Conservation (phyloP, 345 rosid species). For the Boechera stricta region DNA sequence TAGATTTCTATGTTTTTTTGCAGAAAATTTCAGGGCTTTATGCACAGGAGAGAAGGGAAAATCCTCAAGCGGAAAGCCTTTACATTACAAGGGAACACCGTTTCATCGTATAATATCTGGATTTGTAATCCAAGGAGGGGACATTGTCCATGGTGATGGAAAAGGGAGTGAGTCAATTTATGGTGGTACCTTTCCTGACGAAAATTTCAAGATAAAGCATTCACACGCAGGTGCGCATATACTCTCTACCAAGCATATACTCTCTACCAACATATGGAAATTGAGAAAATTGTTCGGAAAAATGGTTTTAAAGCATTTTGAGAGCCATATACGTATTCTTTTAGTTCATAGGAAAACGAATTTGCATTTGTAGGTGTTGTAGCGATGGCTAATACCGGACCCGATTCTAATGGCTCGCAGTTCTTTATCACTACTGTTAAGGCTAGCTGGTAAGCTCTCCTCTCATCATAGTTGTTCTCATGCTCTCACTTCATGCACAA, state of each 20-base stretch:
- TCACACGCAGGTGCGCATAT: slow-evolving; percentile 75
- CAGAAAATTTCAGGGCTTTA: slow-evolving; percentile 97
- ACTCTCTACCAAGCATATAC: background rate
- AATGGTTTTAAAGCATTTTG: background rate
- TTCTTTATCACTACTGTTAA: slow-evolving; percentile 92
- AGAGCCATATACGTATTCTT: background rate
- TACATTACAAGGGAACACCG: slow-evolving; percentile 81
- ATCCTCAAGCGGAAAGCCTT: slow-evolving; percentile 61
- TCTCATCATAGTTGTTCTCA: background rate
- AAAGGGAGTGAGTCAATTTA: slow-evolving; percentile 80
- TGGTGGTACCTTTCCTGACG: slow-evolving; percentile 86
- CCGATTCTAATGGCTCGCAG: slow-evolving; percentile 94
- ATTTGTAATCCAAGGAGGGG: slow-evolving; percentile 95
- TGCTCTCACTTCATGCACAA: background rate
- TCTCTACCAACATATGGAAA: slow-evolving; percentile 13
- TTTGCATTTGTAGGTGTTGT: slow-evolving; percentile 64
- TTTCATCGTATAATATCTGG: slow-evolving; percentile 96
- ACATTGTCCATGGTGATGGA: slow-evolving; percentile 74
- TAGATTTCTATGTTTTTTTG: slow-evolving; percentile 26
- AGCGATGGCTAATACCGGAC: slow-evolving; percentile 94
- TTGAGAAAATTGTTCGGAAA: background rate
- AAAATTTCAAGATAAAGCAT: slow-evolving; percentile 85
- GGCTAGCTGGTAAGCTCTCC: slow-evolving; percentile 81
- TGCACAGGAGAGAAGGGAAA: slow-evolving; percentile 91
- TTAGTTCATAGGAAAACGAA: slow-evolving; percentile 1